Conservation (phyloP, 2,329 filamentous ascomycete genomes). For the Fusarium beomiforme region DNA sequence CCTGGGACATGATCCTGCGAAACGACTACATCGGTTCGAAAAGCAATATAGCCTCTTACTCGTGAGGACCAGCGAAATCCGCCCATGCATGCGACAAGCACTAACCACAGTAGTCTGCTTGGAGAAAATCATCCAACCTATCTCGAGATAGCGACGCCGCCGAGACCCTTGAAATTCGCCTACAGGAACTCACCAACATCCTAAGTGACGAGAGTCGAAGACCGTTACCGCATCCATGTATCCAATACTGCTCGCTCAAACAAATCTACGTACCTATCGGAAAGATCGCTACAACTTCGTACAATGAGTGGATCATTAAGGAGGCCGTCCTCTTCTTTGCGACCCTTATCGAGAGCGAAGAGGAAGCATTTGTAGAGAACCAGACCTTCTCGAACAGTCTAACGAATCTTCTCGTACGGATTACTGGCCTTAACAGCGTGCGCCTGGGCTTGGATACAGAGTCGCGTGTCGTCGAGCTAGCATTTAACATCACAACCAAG, state of each 20-base stretch:
- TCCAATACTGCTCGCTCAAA: slow-evolving; percentile 84
- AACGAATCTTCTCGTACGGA: slow-evolving; percentile 84
- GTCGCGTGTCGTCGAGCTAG: slow-evolving; percentile 86
- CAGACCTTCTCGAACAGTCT: slow-evolving; percentile 85
- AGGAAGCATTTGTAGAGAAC: slow-evolving; percentile 93
- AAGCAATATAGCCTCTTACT: slow-evolving; percentile 72
- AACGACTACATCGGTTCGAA: slow-evolving; percentile 73
- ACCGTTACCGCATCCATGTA: slow-evolving; percentile 89
- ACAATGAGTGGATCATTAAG: slow-evolving; percentile 86
- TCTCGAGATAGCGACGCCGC: slow-evolving; percentile 68
- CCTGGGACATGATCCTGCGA: slow-evolving; percentile 69
- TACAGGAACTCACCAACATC: slow-evolving; percentile 74
- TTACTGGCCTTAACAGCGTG: slow-evolving; percentile 77
- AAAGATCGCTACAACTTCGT: slow-evolving; percentile 86
- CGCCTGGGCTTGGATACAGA: slow-evolving; percentile 84
- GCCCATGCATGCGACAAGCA: not conserved
- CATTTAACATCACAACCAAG: slow-evolving; percentile 97
- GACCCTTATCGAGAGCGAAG: slow-evolving; percentile 93
- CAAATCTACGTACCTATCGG: slow-evolving; percentile 91
- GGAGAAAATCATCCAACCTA: slow-evolving; percentile 70
- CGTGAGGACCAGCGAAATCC: slow-evolving; percentile 52
- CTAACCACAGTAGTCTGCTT: slow-evolving; percentile 57
- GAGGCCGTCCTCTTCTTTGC: slow-evolving; percentile 89
- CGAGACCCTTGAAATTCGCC: slow-evolving; percentile 69
- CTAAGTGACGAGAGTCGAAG: slow-evolving; percentile 90